Conservation (phyloP, 108 stramenopile genomes). For the Cyclostephanos tholiformis region DNA sequence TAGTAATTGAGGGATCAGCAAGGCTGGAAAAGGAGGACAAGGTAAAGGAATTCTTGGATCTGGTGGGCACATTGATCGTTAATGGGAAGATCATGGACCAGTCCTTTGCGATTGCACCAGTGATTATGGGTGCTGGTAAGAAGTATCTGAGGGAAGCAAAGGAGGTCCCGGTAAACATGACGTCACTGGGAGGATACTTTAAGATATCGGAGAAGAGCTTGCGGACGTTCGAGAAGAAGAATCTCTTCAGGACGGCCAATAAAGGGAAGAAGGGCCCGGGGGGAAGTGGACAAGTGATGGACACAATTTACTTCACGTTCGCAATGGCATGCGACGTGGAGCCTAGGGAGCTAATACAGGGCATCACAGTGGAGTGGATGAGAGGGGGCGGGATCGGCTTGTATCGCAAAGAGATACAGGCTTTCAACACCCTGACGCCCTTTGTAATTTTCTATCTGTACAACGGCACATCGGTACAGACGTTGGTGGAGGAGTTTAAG, state of each 20-base stretch:
- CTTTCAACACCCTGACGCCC: neutral
- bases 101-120: neutral
- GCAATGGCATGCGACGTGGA: neutral
- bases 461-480: slow-evolving; percentile 1
- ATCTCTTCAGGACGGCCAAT: neutral
- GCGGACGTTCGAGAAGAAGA: neutral
- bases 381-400: neutral
- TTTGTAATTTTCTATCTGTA: no score
- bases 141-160: slow-evolving; percentile 1
- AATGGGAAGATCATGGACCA: neutral
- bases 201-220: neutral
- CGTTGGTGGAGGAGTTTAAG: neutral
- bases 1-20: neutral
- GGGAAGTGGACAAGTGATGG: neutral
- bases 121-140: neutral
- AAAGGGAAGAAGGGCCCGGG: neutral
- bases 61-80: neutral
- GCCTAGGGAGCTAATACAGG: neutral
- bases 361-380: slow-evolving; percentile 1
- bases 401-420: no score
- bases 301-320: neutral
- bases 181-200: neutral
- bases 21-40: neutral
- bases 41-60: neutral
- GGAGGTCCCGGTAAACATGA: neutral